Evolutionary conservation across 2,329 filamentous ascomycete genomes (phyloP), one percentile per base, ranked within the genome.

Genomic region (Ophiocordyceps camponoti-leonardi): DNA sequence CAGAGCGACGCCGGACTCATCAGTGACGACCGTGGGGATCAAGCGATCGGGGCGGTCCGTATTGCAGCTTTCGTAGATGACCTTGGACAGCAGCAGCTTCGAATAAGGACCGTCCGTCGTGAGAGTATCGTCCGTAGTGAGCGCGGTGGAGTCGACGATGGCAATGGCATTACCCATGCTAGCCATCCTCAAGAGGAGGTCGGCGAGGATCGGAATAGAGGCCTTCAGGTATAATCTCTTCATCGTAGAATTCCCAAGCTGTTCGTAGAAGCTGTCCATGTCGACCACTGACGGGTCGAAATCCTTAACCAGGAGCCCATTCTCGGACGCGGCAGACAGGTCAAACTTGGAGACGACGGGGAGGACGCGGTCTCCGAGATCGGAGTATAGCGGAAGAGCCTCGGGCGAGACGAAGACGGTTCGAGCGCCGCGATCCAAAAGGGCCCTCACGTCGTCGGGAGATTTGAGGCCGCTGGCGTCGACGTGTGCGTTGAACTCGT

Each of bases 1-100:
- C 14, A 98, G 68, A 10, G 86, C 85, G 19, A 83, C 70, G 1
- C 87, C 88, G 43, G 82, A 71, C 68, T 94, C 86, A 58, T 98
- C 86, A 1, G 84, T 87, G 8, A 98, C 92, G 4, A 94, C 75
- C 0, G 92, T 98, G 2, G 92, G 82, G 53, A 94, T 78, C 10
- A 98, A 72, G 10, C 83, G 82, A 58, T 95, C 93, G 4, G 77
- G 64, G 50, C 87, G 75, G 62, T 98, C 92, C 37, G 84, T 86
- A 50, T 75, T 81, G 64, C 87, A 87, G 51, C 80, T 79, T 2
- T 77, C 72, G 44, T 86, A 75, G 49, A 96, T 70, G 28, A 95
- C 65, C 54, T 77, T 78, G 35, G 79, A 79, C 23, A 95, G 66
- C 44, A 73, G 59, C 31, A 65, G 54, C 56, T 67, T 72, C 41